Evolutionary conservation across 2,329 filamentous ascomycete genomes (phyloP), one percentile per base, ranked within the genome.

Genomic region (Helotiales sp.): DNA sequence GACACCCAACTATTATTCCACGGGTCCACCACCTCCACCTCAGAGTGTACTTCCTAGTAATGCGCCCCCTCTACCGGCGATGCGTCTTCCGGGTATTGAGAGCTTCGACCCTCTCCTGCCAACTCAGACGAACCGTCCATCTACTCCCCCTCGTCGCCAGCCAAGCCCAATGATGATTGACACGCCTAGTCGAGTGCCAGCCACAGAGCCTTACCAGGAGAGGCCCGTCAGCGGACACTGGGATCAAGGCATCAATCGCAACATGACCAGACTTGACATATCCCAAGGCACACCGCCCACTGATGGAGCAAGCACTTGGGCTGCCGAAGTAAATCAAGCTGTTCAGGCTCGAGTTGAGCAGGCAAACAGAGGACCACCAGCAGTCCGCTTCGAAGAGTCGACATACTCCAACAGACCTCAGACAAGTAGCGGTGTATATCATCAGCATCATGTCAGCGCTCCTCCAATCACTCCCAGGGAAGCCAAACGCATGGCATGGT

Each of bases 41-140:
- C 54, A 63, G 7, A 53, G 65, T 22, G 59, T 70, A 19, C 5
- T 44, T 44, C 66, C 65, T n/a, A 67, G 63, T 47, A 68, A 70
- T 57, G 64, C 72, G 34, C 84, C 74, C 72, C 85, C 40, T 7
- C 48, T 55, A 65, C 82, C 80, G 6, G 75, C 80, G 4, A 78
- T 91, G 13, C 85, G 91, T 36, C 80, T 97, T 13, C 93, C 93
- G 0, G 92, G 93, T 13, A 97, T 97, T 64, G 91, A 96, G 71
- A 96, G 91, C 15, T 96, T 97, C 67, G 91, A 93, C 68, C 87
- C 90, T 55, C 78, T 90, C 24, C 88, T 83, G 57, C n/a, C n/a
- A n/a, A n/a, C n/a, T n/a, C n/a, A n/a, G n/a, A n/a, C n/a, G n/a
- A n/a, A n/a, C n/a, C 82, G 82, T 19, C 81, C 85, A 1, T 72